These are phyloP conservation scores for Suhomyces canberraensis DNA, from an alignment of 805 yeast genomes.

Conservation along the genomic window DNA sequence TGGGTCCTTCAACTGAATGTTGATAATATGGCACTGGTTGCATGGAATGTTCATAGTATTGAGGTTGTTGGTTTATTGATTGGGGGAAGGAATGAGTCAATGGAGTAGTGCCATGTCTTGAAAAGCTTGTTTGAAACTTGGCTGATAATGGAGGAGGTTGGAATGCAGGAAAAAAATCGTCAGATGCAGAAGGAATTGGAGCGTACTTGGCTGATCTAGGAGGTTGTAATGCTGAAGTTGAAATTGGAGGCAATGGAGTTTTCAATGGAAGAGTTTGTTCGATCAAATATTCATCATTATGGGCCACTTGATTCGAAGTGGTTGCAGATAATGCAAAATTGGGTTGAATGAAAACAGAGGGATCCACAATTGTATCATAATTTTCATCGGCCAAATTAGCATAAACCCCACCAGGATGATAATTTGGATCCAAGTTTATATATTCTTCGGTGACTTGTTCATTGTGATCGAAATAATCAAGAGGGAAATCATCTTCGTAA, in stretches of 20 bases:
- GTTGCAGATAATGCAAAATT: not conserved
- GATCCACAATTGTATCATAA: conserved; percentile 19
- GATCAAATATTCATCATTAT: conserved; percentile 46
- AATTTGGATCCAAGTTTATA: conserved; percentile 22
- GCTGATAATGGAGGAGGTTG: conserved; percentile 23
- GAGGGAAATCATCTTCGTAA: conserved; percentile 66
- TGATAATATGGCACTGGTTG: conserved; percentile 3
- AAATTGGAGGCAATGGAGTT: conserved; percentile 21
- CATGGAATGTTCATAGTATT: conserved; percentile 8
- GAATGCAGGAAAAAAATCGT: conserved; percentile 18
- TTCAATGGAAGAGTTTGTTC: conserved; percentile 50
- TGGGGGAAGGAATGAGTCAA: conserved; percentile 4
- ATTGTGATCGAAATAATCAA: conserved; percentile 58
- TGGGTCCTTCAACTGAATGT: conserved; percentile 1
- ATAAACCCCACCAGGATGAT: conserved; percentile 10
- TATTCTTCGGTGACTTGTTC: conserved; percentile 26
- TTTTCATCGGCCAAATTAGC: conserved; percentile 14
- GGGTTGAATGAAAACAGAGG: conserved; percentile 17
- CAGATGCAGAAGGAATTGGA: conserved; percentile 13
- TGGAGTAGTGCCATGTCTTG: conserved; percentile 10
- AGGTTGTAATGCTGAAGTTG: conserved; percentile 1
- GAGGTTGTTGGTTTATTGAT: conserved; percentile 5
- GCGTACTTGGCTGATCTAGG: conserved; percentile 13
- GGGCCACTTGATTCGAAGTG: conserved; percentile 30
- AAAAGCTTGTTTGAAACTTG: conserved; percentile 19